A percentile compares a stretch with the other conserved stretches of the same genome.
Conservation (phyloP, 768 basidiomycete genomes). For the Podaxis sp. region DNA sequence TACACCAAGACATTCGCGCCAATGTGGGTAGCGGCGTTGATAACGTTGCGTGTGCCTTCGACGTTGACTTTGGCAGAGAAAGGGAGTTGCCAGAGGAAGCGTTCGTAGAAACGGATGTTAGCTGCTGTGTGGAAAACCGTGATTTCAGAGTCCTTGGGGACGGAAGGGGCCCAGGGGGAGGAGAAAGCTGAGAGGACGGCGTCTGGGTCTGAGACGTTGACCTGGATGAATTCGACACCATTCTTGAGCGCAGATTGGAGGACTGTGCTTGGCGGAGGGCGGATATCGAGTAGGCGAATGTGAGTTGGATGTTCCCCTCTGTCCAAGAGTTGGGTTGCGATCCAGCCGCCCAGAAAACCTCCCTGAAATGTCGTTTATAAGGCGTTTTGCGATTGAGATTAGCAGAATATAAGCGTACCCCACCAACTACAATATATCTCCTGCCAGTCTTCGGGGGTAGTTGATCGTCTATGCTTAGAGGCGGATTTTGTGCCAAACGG, state of each 20-base stretch:
- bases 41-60: conserved; percentile 63
- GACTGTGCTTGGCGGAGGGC: conserved; percentile 57
- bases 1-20: conserved; percentile 64
- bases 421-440: conserved; percentile 75
- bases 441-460: conserved; percentile 70
- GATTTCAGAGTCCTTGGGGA: conserved; percentile 33
- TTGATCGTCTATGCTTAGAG: conserved; percentile 39
- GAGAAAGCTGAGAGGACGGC: conserved; percentile 62
- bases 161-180: conserved; percentile 56
- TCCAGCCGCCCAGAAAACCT: conserved; percentile 80
- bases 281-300: conserved; percentile 70
- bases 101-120: conserved; percentile 78
- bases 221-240: conserved; percentile 56
- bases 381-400: not conserved
- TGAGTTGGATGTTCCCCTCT: conserved; percentile 68
- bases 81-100: conserved; percentile 46
- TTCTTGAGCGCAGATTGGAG: conserved; percentile 50
- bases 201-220: conserved; percentile 54
- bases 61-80: conserved; percentile 66
- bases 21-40: conserved; percentile 52
- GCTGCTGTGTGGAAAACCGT: conserved; percentile 80
- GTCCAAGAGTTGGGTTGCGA: conserved; percentile 63
- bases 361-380: conserved; percentile 38
- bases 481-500: conserved; percentile 32
- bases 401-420: conserved; percentile 43